Conservation (phyloP, 129 eudicot species). For the Lonicera japonica region DNA sequence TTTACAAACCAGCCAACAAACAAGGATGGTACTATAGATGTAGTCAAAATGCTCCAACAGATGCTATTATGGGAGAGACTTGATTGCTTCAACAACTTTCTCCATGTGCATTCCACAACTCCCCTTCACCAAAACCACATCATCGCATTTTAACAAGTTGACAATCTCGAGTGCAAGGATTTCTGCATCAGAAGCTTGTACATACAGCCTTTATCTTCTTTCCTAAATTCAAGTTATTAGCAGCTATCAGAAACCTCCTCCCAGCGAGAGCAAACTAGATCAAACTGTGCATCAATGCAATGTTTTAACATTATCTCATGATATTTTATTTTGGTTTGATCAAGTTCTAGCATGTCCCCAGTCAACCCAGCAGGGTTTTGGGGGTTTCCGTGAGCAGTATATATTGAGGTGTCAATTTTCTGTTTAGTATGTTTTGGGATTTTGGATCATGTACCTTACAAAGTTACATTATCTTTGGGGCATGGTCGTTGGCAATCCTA, state of each 20-base stretch:
- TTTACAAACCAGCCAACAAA: no score
- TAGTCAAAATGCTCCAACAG: not conserved
- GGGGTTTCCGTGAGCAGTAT: no score
- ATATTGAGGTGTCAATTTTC: no score
- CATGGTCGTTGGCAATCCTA: no score
- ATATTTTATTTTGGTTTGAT: conserved; percentile 9
- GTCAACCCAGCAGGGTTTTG: no score
- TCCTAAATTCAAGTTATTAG: not conserved
- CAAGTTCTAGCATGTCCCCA: conserved; percentile 23
- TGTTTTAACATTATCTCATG: conserved; percentile 5
- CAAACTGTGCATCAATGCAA: conserved; percentile 5
- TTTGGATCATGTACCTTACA: no score
- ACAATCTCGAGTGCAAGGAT: not conserved
- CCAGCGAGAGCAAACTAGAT: conserved; percentile 16
- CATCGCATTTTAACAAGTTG: not conserved
- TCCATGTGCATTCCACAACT: conserved; percentile 17
- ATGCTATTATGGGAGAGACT: not conserved
- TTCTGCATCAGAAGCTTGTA: conserved; percentile 2
- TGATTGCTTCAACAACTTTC: conserved; percentile 5
- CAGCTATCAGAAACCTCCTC: conserved; percentile 6
- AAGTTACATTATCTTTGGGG: no score
- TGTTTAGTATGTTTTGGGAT: no score
- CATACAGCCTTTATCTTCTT: not conserved
- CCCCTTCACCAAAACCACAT: conserved; percentile 15
- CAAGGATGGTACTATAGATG: no score